Evolutionary conservation across 192 early-diverging fungal genomes (phyloP).

Genomic region (Spizellomyces punctatus): DNA sequence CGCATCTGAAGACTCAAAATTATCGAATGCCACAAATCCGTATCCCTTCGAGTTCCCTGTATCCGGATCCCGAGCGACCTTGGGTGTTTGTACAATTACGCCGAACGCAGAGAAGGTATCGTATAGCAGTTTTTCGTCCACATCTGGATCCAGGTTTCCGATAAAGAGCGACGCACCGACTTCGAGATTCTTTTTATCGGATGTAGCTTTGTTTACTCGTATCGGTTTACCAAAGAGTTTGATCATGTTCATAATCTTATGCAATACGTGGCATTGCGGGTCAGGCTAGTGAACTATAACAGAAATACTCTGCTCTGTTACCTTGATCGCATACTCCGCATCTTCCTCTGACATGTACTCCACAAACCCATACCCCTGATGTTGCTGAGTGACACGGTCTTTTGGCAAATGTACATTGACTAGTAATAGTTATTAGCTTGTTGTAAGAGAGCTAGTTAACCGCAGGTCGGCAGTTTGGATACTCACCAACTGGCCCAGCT

Average conservation of each 20-base stretch:
- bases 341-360: slow-evolving; percentile 94
- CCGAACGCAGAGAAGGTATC: slow-evolving; percentile 98
- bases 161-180: slow-evolving; percentile 97
- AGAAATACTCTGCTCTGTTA: not conserved
- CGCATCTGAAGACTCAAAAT: slow-evolving; percentile 95
- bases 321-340: slow-evolving; percentile 92
- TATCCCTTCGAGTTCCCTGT: slow-evolving; percentile 89
- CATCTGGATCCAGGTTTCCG: slow-evolving; percentile 91
- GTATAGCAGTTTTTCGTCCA: slow-evolving; percentile 86
- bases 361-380: slow-evolving; percentile 95
- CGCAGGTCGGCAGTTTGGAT: not conserved
- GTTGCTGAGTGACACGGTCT: slow-evolving; percentile 91
- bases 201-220: slow-evolving; percentile 92
- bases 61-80: slow-evolving; percentile 82
- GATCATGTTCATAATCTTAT: slow-evolving; percentile 90
- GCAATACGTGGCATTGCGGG: not conserved
- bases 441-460: not conserved
- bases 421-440: slow-evolving; percentile 10
- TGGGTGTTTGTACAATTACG: slow-evolving; percentile 81
- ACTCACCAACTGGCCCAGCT: slow-evolving; percentile 86
- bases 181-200: slow-evolving; percentile 82
- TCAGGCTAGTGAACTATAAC: not conserved
- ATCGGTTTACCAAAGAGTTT: slow-evolving; percentile 94
- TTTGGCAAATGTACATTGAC: slow-evolving; percentile 97
- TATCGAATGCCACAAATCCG: slow-evolving; percentile 90